These are phyloP conservation scores for Nicotiana tomentosiformis DNA, from an alignment of 257 asterid species.

Conservation along the genomic window DNA sequence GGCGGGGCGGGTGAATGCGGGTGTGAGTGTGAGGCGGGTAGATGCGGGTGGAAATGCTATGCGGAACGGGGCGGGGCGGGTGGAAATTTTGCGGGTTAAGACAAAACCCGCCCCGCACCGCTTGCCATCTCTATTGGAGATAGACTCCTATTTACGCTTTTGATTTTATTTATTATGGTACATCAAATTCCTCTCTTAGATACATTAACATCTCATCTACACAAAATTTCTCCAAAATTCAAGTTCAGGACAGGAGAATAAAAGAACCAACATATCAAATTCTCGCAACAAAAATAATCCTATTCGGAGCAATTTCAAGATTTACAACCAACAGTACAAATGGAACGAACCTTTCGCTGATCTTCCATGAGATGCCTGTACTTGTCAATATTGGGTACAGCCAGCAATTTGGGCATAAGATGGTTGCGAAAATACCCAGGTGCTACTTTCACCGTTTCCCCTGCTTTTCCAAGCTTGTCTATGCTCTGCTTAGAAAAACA, in stretches of 20 bases:
- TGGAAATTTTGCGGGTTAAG: too few relatives aligned
- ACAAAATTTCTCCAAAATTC: background rate
- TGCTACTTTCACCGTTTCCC: conserved; percentile 94
- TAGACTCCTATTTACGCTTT: too few relatives aligned
- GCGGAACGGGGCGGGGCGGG: too few relatives aligned
- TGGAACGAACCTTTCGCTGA: conserved; percentile 65
- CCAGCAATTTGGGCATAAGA: conserved; percentile 91
- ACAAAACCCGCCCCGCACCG: too few relatives aligned
- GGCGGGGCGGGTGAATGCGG: too few relatives aligned
- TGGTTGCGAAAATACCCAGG: conserved; percentile 94
- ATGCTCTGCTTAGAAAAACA: conserved; percentile 17
- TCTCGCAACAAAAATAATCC: background rate
- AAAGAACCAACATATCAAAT: background rate
- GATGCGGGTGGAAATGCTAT: too few relatives aligned
- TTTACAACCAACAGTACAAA: background rate
- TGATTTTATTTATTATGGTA: background rate
- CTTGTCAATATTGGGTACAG: conserved; percentile 88
- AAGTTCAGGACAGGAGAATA: background rate
- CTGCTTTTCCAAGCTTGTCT: conserved; percentile 83
- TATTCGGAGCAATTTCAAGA: background rate
- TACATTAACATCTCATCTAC: background rate
- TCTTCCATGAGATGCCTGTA: conserved; percentile 65
- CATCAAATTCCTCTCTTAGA: background rate
- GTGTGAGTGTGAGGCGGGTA: too few relatives aligned
- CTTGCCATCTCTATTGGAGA: too few relatives aligned